A percentile compares a stretch with the other conserved stretches of the same genome.
Conservation (phyloP, 352 stramenopile genomes). For the Phytopythium delawarense region DNA sequence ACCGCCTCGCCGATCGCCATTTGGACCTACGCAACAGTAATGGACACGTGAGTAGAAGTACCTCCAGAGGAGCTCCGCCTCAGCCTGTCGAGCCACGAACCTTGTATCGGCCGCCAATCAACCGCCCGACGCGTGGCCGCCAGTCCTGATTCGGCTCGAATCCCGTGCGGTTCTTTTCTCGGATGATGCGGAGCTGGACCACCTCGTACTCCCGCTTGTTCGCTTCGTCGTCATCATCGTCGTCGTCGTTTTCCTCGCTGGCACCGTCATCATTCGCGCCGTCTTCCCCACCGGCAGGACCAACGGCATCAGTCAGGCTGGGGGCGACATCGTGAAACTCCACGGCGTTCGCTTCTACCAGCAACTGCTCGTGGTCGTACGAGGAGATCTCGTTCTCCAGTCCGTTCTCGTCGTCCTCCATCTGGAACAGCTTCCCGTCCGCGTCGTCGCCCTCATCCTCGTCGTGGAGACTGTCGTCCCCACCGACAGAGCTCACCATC, state of each 20-base stretch:
- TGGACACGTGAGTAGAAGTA: not conserved
- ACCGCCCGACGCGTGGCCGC: conserved; percentile 44
- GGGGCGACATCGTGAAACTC: not conserved
- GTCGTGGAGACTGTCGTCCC: conserved; percentile 50
- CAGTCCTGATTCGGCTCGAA: conserved; percentile 81
- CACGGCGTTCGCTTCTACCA: not conserved
- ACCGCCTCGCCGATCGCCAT: conserved; percentile 74
- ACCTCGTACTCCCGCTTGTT: conserved; percentile 63
- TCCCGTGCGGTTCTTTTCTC: conserved; percentile 74
- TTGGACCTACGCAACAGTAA: conserved; percentile 40
- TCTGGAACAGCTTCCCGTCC: conserved; percentile 52
- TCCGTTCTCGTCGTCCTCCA: conserved; percentile 39
- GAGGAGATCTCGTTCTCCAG: conserved; percentile 14
- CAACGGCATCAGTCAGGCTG: not conserved
- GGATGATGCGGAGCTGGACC: conserved; percentile 65
- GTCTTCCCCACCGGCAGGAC: conserved; percentile 11
- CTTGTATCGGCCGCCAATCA: conserved; percentile 65
- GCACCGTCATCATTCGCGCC: conserved; percentile 13
- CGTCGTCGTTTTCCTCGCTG: conserved; percentile 25
- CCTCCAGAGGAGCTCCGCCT: not conserved
- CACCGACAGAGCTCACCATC: conserved; percentile 56
- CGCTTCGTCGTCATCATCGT: conserved; percentile 33
- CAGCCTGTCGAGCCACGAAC: conserved; percentile 14
- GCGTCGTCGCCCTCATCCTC: conserved; percentile 36
- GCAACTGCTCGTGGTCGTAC: conserved; percentile 5